These are phyloP conservation scores for Pestalotiopsis sp. DNA, from an alignment of 2,329 filamentous ascomycete genomes.

Conservation along the genomic window DNA sequence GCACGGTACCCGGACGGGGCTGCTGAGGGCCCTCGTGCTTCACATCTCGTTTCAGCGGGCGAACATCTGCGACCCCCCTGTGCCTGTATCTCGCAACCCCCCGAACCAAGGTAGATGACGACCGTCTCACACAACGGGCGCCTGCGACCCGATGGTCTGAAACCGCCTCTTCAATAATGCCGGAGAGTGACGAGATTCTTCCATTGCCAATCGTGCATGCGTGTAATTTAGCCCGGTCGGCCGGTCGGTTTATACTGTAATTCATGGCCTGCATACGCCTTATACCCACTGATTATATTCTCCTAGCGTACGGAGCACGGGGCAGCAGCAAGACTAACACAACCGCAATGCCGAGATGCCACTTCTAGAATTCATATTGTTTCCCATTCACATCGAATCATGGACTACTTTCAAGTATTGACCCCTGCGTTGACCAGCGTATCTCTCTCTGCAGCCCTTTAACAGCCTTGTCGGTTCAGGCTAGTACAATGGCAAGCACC, in stretches of 20 bases:
- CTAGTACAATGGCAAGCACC: not conserved
- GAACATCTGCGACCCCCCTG: not conserved
- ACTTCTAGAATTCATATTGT: not conserved
- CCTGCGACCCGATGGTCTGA: constrained; percentile 30
- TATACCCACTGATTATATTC: no score
- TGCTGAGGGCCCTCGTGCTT: constrained; percentile 26
- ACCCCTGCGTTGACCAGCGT: not conserved
- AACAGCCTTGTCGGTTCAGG: not conserved
- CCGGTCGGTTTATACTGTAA: not conserved
- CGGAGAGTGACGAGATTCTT: constrained; percentile 13
- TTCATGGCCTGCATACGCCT: not conserved
- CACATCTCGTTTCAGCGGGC: constrained; percentile 31
- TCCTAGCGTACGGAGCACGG: no score
- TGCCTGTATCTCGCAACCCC: constrained; percentile 2
- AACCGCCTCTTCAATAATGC: constrained; percentile 27
- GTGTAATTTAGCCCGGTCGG: not conserved
- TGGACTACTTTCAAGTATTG: not conserved
- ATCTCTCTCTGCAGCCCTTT: not conserved
- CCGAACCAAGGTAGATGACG: not conserved
- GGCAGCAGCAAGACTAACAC: no score
- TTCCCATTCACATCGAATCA: not conserved
- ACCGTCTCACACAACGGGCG: constrained; percentile 24
- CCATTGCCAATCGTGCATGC: not conserved
- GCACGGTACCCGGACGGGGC: constrained; percentile 5
- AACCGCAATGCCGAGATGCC: not conserved